Percentiles rank a stretch among this genome's conserved stretches.
phyloP scores from a whole-genome alignment of 2,329 filamentous ascomycete genomes.

The Cladosporium austrohemisphaericum region DNA sequence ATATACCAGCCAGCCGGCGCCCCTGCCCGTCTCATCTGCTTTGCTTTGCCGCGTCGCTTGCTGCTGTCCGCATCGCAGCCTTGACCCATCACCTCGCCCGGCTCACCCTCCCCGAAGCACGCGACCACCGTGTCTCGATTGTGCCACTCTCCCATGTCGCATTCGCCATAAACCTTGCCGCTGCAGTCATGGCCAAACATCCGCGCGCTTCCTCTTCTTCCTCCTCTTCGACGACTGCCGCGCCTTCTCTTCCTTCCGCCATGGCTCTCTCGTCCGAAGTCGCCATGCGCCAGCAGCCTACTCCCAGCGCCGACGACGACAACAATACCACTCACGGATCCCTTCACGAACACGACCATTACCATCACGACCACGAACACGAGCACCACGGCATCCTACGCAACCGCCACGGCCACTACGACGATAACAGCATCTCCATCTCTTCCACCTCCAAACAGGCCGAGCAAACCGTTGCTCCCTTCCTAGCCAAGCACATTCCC shows the following conservation, averaged over 20 bases:
- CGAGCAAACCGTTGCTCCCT: slow-evolving; percentile 77
- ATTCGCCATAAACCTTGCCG: slow-evolving; percentile 12
- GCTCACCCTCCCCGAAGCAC: slow-evolving; percentile 1
- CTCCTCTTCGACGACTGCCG: slow-evolving; percentile 2
- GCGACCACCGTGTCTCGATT: slow-evolving; percentile 4
- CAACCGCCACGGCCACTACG: slow-evolving; percentile 24
- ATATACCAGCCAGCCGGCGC: background rate
- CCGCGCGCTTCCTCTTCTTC: slow-evolving; percentile 4
- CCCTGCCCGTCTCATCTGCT: background rate
- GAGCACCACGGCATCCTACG: slow-evolving; percentile 24
- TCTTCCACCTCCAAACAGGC: slow-evolving; percentile 58
- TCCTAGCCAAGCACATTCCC: slow-evolving; percentile 86
- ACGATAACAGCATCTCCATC: slow-evolving; percentile 37
- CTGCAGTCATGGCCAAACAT: slow-evolving; percentile 18
- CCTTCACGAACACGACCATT: slow-evolving; percentile 18
- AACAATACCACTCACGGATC: slow-evolving; percentile 6
- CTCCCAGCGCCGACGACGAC: slow-evolving; percentile 21
- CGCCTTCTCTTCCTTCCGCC: slow-evolving; percentile 3
- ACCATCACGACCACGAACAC: slow-evolving; percentile 34
- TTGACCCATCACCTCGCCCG: background rate
- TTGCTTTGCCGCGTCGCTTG: background rate
- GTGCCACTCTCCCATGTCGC: slow-evolving; percentile 13
- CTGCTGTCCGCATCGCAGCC: background rate
- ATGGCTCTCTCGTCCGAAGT: slow-evolving; percentile 6
- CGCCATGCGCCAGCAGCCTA: slow-evolving; percentile 20